These are phyloP conservation scores for Globisporangium perplexum DNA, from an alignment of 352 stramenopile genomes.

Conservation along the genomic window DNA sequence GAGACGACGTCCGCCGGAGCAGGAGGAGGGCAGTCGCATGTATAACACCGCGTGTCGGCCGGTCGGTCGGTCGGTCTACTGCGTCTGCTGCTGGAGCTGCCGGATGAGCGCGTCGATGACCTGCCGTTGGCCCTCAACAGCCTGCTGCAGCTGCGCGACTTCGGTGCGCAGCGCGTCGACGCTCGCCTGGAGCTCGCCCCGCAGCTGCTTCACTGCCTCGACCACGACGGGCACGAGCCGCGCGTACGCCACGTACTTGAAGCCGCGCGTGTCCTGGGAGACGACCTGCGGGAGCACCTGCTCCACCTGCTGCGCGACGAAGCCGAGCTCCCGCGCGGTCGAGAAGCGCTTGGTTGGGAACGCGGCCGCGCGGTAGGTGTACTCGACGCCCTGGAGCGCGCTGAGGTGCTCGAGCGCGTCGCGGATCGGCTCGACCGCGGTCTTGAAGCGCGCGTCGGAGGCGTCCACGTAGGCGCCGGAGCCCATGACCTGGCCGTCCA, in stretches of 20 bases:
- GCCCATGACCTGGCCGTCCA: constrained; percentile 87
- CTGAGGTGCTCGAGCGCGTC: constrained; percentile 40
- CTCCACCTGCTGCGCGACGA: constrained; percentile 88
- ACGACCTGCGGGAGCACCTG: constrained; percentile 79
- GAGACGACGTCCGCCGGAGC: no score
- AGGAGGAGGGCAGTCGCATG: background rate
- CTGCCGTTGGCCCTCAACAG: constrained; percentile 3
- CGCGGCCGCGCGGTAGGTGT: constrained; percentile 32
- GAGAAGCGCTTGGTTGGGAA: constrained; percentile 48
- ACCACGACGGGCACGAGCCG: constrained; percentile 73
- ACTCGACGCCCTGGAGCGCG: constrained; percentile 64
- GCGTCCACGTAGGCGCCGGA: constrained; percentile 89
- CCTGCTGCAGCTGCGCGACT: constrained; percentile 1
- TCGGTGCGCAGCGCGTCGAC: constrained; percentile 6
- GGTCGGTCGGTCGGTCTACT: background rate
- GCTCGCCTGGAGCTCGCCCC: constrained; percentile 8
- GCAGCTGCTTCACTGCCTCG: constrained; percentile 64
- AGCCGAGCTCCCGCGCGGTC: constrained; percentile 56
- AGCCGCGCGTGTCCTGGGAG: constrained; percentile 50
- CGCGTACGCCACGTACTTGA: constrained; percentile 87
- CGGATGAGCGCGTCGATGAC: constrained; percentile 2
- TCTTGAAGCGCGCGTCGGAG: constrained; percentile 88
- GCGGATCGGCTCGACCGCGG: constrained; percentile 41
- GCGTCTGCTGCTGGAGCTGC: background rate
- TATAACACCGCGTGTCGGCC: background rate